Base-by-base conservation (phyloP, 2,329 filamentous ascomycete genomes). In the Byssothecium circinans region DNA sequence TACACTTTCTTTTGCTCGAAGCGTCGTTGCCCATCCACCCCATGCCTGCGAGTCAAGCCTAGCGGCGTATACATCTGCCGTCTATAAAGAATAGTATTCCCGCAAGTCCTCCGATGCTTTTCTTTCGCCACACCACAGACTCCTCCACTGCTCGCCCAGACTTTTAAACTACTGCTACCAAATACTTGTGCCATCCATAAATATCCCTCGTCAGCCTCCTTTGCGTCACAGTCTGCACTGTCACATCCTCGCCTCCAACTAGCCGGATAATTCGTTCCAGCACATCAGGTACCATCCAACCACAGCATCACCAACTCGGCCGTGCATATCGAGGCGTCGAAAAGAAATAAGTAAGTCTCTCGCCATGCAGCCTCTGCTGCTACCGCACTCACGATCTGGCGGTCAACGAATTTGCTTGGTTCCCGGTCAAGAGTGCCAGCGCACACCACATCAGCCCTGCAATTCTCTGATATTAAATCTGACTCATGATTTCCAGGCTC, bases 401-500 rank as follows among this genome's bases (percentile, higher is more conserved):
- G 47, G 53, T 55, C 57, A 53, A 47, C 50, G 39, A 52, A 54
- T 49, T 25, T 59, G 47, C 50, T 47, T 56, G 41, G 46, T 50
- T 43, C 50, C 45, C 46, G 48, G 52, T 54, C 18, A 41, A 47
- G 33, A 41, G 47, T 61, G 65, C 67, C 64, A 67, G 51, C 67
- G 56, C 63, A 68, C 56, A 68, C 56, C 50, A 40, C 53, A 54
- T 57, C 60, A 63, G 62, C 62, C 65, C 58, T 65, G 62, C 56
- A 43, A 33, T 48, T 12, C 47, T 45, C 45, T 53, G 55, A 65
- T 64, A 67, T 64, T 65, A 63, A 64, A 63, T 68, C 67, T 70
- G 62, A 70, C 67, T 68, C 62, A 70, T 56, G 42, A 37, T 43
- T 53, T 39, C 43, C 56, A 66, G 62, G 46, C 58, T 57, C 43